A percentile compares a stretch with the other conserved stretches of the same genome.
These are phyloP conservation scores for Mycena vulgaris DNA, from an alignment of 768 basidiomycete species.

Conservation along the genomic window DNA sequence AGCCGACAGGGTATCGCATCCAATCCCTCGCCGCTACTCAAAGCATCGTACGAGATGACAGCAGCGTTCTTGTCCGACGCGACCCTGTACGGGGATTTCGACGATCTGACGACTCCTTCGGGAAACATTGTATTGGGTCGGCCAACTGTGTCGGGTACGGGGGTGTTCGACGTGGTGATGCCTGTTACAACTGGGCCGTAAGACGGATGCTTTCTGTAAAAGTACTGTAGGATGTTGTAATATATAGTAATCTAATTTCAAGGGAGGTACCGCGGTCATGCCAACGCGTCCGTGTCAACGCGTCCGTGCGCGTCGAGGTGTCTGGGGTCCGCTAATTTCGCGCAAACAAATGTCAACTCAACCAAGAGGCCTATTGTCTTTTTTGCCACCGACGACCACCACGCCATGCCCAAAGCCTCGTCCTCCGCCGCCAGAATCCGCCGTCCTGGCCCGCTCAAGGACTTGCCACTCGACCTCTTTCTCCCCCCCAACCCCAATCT, in stretches of 20 bases:
- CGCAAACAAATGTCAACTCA: neutral
- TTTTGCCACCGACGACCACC: conserved; percentile 4
- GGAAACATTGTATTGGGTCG: conserved; percentile 93
- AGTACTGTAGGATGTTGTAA: conserved; percentile 31
- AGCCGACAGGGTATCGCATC: conserved; percentile 95
- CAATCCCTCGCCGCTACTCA: conserved; percentile 95
- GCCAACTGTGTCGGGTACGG: conserved; percentile 93
- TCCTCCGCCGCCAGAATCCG: conserved; percentile 45
- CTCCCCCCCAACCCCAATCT: conserved; percentile 53
- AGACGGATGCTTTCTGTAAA: conserved; percentile 9
- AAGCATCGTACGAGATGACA: conserved; percentile 98
- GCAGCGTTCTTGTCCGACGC: conserved; percentile 95
- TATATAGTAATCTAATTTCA: neutral
- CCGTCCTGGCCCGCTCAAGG: conserved; percentile 71
- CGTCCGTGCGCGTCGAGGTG: neutral
- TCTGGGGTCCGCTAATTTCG: neutral
- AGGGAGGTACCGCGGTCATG: neutral
- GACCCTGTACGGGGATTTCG: conserved; percentile 95
- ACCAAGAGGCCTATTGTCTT: neutral
- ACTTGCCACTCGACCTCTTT: conserved; percentile 73
- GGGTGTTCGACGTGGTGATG: conserved; percentile 91
- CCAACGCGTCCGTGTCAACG: no score
- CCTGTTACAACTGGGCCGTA: conserved; percentile 35
- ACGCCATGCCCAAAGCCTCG: conserved; percentile 34
- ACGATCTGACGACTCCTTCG: conserved; percentile 91